Evolutionary conservation across 441 rosid species (phyloP).

Genomic region (Hypseocharis bilobata): DNA sequence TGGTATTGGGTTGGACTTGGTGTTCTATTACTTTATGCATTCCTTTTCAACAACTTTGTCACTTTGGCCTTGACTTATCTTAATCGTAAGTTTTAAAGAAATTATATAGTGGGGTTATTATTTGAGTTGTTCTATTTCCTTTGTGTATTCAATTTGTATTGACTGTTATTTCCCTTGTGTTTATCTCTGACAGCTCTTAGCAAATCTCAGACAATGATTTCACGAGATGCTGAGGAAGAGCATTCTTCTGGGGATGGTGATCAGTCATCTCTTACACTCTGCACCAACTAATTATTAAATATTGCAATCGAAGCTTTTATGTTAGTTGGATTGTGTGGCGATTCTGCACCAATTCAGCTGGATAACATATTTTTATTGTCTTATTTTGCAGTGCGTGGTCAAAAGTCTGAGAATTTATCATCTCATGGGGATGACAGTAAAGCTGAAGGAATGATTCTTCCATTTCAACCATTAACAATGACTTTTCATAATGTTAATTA

Average conservation of each 20-base stretch:
- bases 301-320: not conserved
- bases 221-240: conserved; percentile 35
- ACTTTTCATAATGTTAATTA: conserved; percentile 82
- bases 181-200: conserved; percentile 43
- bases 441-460: conserved; percentile 83
- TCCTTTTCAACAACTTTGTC: conserved; percentile 59
- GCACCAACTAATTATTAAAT: not conserved
- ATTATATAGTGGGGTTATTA: not conserved
- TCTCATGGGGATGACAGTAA: conserved; percentile 25
- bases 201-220: conserved; percentile 39
- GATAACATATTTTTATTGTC: not conserved
- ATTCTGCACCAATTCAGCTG: not conserved
- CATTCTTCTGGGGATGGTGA: conserved; percentile 16
- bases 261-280: conserved; percentile 18
- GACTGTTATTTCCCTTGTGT: conserved; percentile 10
- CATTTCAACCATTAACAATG: conserved; percentile 82
- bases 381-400: conserved; percentile 20
- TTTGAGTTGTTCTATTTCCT: too few relatives aligned
- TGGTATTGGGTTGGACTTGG: conserved; percentile 91
- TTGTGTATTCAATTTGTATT: not conserved
- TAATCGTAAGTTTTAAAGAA: conserved; percentile 47
- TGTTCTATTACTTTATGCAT: conserved; percentile 44
- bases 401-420: conserved; percentile 14
- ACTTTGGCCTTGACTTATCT: conserved; percentile 65
- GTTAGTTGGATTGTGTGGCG: not conserved